Evolutionary conservation across 345 rosid genomes (phyloP).

Genomic region (Pistacia integerrima): DNA sequence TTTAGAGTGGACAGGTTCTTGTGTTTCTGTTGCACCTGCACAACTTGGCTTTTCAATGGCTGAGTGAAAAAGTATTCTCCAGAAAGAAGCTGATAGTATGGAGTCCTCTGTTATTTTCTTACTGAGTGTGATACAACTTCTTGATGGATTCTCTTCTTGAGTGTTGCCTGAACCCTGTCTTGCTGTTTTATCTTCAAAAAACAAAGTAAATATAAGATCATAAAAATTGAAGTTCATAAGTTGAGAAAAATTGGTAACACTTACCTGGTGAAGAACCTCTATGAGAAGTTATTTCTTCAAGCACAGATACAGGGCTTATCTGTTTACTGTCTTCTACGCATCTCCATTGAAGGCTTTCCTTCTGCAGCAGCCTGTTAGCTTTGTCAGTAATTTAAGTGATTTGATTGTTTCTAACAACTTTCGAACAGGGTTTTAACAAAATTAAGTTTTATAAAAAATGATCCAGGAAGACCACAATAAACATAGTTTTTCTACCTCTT

Average conservation of each 20-base stretch:
- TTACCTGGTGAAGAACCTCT: slow-evolving; percentile 18
- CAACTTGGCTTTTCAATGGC: slow-evolving; percentile 19
- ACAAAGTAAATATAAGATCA: background rate
- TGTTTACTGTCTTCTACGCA: slow-evolving; percentile 21
- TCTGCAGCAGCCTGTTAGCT: slow-evolving; percentile 41
- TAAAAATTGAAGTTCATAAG: background rate
- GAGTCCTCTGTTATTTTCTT: slow-evolving; percentile 36
- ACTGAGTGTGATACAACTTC: slow-evolving; percentile 6
- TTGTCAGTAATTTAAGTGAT: slow-evolving; percentile 16
- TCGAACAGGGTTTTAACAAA: background rate
- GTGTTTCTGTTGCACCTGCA: slow-evolving; percentile 15
- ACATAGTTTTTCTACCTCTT: slow-evolving; percentile 32
- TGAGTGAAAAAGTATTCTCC: slow-evolving; percentile 32
- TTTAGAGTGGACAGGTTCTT: slow-evolving; percentile 26
- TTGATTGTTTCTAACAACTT: background rate
- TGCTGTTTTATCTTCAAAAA: slow-evolving; percentile 13
- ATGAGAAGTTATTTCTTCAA: slow-evolving; percentile 22
- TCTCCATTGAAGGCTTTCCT: slow-evolving; percentile 20
- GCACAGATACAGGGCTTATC: slow-evolving; percentile 33
- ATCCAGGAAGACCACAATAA: background rate
- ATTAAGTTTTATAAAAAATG: background rate
- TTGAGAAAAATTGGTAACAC: slow-evolving; percentile 2
- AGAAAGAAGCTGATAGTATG: slow-evolving; percentile 39
- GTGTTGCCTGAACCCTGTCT: background rate
- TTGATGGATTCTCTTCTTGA: slow-evolving; percentile 23